A percentile compares a stretch with the other conserved stretches of the same genome.
phyloP scores from a whole-genome alignment of 2,329 filamentous ascomycete genomes.

The Tricladium varicosporioides region DNA sequence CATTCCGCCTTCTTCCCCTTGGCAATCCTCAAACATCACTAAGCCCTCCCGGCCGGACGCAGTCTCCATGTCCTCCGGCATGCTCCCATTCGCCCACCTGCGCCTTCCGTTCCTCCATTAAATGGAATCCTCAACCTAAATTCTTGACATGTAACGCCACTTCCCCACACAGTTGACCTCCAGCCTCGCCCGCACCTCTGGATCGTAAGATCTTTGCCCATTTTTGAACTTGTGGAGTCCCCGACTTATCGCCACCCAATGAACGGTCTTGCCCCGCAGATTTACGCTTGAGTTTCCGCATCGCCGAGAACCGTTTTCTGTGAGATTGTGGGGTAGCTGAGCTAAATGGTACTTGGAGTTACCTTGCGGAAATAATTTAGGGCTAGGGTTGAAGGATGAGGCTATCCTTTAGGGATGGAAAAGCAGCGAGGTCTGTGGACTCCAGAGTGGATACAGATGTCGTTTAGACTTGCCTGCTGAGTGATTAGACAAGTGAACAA shows the following conservation, averaged over 20 bases:
- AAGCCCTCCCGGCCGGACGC: too few species aligned
- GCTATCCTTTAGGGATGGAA: background rate
- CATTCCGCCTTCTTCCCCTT: background rate
- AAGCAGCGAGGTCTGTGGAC: background rate
- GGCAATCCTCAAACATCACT: too few species aligned
- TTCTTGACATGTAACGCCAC: background rate
- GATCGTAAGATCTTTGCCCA: background rate
- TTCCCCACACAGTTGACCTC: background rate
- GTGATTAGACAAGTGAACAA: too few species aligned
- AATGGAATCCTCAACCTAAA: background rate
- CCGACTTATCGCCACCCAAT: background rate
- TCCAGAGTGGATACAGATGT: background rate
- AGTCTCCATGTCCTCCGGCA: too few species aligned
- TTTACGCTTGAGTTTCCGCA: background rate
- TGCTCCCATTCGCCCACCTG: background rate
- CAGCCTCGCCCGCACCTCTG: background rate
- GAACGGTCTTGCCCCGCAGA: background rate
- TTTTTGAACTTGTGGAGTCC: background rate
- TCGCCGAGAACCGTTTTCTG: background rate
- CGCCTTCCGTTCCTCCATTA: constrained; percentile 1
- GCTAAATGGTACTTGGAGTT: background rate
- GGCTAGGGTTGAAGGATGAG: background rate
- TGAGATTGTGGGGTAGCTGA: background rate
- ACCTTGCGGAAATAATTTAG: background rate
- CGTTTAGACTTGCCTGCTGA: background rate